Evolutionary conservation across 1,284 basidiomycete species (phyloP).

Genomic region (Trichosporon sp.): DNA sequence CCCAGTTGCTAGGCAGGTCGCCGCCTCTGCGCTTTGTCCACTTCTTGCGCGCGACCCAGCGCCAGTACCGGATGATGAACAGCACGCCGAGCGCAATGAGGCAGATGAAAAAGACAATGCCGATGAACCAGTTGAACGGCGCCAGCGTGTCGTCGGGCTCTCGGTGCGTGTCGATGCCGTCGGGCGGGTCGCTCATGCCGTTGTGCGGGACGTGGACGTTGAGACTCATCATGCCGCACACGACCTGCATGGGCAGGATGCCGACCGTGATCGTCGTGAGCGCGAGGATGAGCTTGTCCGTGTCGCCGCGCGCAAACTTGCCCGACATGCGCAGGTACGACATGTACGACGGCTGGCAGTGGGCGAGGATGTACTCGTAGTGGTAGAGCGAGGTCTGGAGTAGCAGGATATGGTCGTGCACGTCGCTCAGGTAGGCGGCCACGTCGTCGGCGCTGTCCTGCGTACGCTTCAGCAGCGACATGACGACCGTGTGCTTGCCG

Average conservation of each 20-base stretch:
- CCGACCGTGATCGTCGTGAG: constrained; percentile 64
- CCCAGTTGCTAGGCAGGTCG: constrained; percentile 32
- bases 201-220: constrained; percentile 55
- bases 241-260: constrained; percentile 62
- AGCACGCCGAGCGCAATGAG: constrained; percentile 38
- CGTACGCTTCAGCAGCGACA: constrained; percentile 69
- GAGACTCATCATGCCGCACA: constrained; percentile 60
- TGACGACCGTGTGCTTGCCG: constrained; percentile 76
- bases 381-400: constrained; percentile 80
- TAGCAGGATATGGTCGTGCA: constrained; percentile 89
- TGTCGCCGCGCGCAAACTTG: constrained; percentile 58
- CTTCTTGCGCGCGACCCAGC: constrained; percentile 36
- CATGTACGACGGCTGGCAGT: constrained; percentile 81
- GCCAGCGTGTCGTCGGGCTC: constrained; percentile 32
- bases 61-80: constrained; percentile 43
- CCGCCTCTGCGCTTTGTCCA: constrained; percentile 26
- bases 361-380: constrained; percentile 79
- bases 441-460: constrained; percentile 57
- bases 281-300: constrained; percentile 62
- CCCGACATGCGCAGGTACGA: constrained; percentile 66
- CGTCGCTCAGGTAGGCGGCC: constrained; percentile 83
- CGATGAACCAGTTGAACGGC: constrained; percentile 37
- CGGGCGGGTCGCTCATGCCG: constrained; percentile 21
- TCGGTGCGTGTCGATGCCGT: constrained; percentile 15
- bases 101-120: constrained; percentile 34